Percentiles rank a stretch among this genome's conserved stretches.
phyloP scores from a whole-genome alignment of 2,329 filamentous ascomycete genomes.

The Fusarium sp. region DNA sequence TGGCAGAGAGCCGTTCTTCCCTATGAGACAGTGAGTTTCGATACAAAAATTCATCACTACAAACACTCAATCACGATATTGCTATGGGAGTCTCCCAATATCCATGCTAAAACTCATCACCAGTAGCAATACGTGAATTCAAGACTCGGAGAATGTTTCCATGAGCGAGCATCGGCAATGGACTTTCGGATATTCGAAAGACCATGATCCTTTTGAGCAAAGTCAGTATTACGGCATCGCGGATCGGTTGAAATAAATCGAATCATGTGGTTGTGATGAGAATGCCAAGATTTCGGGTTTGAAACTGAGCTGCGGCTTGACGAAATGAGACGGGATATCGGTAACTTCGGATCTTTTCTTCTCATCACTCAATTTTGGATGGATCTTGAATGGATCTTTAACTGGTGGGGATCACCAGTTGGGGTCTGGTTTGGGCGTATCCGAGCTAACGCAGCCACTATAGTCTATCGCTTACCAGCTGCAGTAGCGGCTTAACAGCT shows the following conservation, averaged over 20 bases:
- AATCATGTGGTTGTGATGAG: background rate
- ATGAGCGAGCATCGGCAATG: background rate
- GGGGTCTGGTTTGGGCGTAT: background rate
- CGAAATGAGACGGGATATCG: slow-evolving; percentile 1
- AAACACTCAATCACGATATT: background rate
- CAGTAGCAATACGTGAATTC: background rate
- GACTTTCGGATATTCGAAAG: background rate
- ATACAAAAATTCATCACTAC: background rate
- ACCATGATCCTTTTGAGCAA: background rate
- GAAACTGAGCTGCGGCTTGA: background rate
- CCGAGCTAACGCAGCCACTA: slow-evolving; percentile 24
- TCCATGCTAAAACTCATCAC: background rate
- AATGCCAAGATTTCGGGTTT: slow-evolving; percentile 9
- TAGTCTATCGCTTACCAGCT: background rate
- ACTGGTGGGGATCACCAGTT: slow-evolving; percentile 11
- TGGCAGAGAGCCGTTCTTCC: slow-evolving; percentile 36
- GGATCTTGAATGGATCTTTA: background rate
- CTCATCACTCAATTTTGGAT: background rate
- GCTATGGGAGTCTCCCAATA: background rate
- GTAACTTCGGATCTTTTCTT: slow-evolving; percentile 21
- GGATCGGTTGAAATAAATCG: background rate
- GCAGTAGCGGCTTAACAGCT: background rate
- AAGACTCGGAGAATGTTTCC: background rate
- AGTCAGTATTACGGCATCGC: background rate
- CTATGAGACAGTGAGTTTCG: slow-evolving; percentile 23